Conservation (phyloP, 805 yeast genomes). For the Metschnikowia orientalis region DNA sequence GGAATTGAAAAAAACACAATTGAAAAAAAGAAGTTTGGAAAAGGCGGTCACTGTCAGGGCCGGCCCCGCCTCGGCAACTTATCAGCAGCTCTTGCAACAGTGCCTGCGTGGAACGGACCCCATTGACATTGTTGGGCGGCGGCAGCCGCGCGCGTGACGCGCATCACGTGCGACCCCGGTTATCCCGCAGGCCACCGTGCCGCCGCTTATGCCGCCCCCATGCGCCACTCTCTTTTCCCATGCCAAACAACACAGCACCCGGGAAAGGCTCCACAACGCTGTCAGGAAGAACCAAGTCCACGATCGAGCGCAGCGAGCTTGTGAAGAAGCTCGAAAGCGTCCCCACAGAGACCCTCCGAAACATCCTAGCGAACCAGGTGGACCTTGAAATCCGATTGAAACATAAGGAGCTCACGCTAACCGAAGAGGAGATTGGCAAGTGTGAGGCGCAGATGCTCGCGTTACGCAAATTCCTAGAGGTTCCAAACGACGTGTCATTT, state of each 20-base stretch:
- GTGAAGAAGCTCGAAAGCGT: slow-evolving; percentile 16
- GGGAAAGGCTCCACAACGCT: too few relatives aligned
- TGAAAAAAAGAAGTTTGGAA: too few relatives aligned
- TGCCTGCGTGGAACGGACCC: slow-evolving; percentile 9
- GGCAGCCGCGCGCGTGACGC: slow-evolving; percentile 1
- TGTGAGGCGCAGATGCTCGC: slow-evolving; percentile 56
- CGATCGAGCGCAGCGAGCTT: slow-evolving; percentile 13
- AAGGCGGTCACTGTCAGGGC: too few relatives aligned
- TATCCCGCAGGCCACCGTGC: too few relatives aligned
- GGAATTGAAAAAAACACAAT: too few relatives aligned
- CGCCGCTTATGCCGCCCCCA: too few relatives aligned
- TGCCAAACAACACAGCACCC: too few relatives aligned
- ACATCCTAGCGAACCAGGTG: slow-evolving; percentile 41
- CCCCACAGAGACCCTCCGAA: slow-evolving; percentile 19
- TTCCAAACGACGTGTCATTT: slow-evolving; percentile 36
- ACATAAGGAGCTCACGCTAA: slow-evolving; percentile 49
- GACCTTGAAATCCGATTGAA: slow-evolving; percentile 58
- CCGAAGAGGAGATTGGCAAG: slow-evolving; percentile 52
- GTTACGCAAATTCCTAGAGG: slow-evolving; percentile 42
- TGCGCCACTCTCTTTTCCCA: too few relatives aligned
- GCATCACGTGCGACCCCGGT: not conserved
- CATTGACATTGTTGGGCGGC: slow-evolving; percentile 9
- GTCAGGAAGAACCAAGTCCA: too few relatives aligned
- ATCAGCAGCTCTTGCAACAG: slow-evolving; percentile 6
- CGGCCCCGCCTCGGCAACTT: too few relatives aligned